A percentile compares a stretch with the other conserved stretches of the same genome.
Conservation (phyloP, 768 basidiomycete genomes). For the Baorangia bicolor region DNA sequence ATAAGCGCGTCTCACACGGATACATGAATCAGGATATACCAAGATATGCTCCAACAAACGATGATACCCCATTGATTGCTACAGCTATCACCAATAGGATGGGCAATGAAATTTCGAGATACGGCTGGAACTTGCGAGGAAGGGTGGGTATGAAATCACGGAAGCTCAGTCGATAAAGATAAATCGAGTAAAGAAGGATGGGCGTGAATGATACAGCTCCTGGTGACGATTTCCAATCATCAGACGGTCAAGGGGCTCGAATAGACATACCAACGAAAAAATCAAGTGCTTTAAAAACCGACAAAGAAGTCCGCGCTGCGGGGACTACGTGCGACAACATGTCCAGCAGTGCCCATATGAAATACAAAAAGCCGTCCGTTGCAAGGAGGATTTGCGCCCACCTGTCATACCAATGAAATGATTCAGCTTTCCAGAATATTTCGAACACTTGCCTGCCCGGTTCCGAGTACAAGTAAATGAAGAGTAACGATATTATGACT, state of each 20-base stretch:
- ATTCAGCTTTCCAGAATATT: not conserved
- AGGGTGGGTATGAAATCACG: constrained; percentile 51
- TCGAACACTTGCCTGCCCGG: constrained; percentile 45
- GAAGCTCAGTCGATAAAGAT: constrained; percentile 57
- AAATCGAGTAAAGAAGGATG: constrained; percentile 59
- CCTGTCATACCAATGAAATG: constrained; percentile 9
- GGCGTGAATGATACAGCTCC: constrained; percentile 63
- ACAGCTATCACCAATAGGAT: constrained; percentile 56
- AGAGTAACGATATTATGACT: constrained; percentile 52
- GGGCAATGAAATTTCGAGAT: constrained; percentile 46
- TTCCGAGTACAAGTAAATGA: constrained; percentile 50
- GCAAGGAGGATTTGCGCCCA: constrained; percentile 60
- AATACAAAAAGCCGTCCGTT: constrained; percentile 61
- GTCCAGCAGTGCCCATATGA: constrained; percentile 58
- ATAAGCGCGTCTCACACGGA: not conserved
- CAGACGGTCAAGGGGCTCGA: not conserved
- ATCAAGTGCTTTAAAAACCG: constrained; percentile 54
- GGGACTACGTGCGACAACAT: constrained; percentile 57
- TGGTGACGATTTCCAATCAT: constrained; percentile 4
- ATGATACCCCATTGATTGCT: constrained; percentile 56
- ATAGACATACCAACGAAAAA: constrained; percentile 54
- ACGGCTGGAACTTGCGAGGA: constrained; percentile 46
- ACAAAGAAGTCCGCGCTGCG: constrained; percentile 44
- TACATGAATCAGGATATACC: constrained; percentile 38
- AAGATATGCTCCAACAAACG: constrained; percentile 59